Base-by-base conservation (phyloP, 768 basidiomycete species). In the Dioszegia aurantiaca region DNA sequence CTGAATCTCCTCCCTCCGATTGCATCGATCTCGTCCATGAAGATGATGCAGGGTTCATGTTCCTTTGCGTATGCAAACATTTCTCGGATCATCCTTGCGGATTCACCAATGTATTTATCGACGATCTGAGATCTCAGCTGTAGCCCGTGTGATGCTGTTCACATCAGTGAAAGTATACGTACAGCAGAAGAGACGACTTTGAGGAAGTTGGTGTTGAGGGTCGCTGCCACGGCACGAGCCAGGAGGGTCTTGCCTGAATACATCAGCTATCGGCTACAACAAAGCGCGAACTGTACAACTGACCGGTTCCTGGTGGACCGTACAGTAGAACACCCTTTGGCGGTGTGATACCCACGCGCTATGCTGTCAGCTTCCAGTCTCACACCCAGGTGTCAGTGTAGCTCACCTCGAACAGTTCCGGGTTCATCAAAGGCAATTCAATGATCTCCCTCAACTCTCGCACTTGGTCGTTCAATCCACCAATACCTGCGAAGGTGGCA, bases 1-100 rank as follows among this genome's bases (percentile, higher is more conserved):
- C 87, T 89, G 83, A 88, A 88, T 42, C 87, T 79, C 59, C 87
- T 78, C 2, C 95, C 94, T 67, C 95, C 95, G 61, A 98, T 99
- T 28, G 95, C 95, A 76, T 99, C 95, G 43, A 80, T 79, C 69
- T 80, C 79, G 63, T 80, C 93, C 92, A 97, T 95, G 80, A 95
- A 95, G 68, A 95, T 95, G 57, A 95, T 90, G 75, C 91, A 98
- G 43, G 95, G 95, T 77, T 98, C 95, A 73, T 99, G 93, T 76
- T 99, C 94, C 60, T 81, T 83, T 12, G 95, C 95, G 77, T 97
- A 99, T 24, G 90, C 92, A 71, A 99, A 99, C 95, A 99, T 98
- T 77, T 99, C 95, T 65, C 95, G 84, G 24, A 99, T 87, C 9
- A 98, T 85, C 52, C 95, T 84, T 19, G 95, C 95, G 58, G 89